Evolutionary conservation across 2,329 filamentous ascomycete species (phyloP).

Genomic region (Exophiala sp.): DNA sequence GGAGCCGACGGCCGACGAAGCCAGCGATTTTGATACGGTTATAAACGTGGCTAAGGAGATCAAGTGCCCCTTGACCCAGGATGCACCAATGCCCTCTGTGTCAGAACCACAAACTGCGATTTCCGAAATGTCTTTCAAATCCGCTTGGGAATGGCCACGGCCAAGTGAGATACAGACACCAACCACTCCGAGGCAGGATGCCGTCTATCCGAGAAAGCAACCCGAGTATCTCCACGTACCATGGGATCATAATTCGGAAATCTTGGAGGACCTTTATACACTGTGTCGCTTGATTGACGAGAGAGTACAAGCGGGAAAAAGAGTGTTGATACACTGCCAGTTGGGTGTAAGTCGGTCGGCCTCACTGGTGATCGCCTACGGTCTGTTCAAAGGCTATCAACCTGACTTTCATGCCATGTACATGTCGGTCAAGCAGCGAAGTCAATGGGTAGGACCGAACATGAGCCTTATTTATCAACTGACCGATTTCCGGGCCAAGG

Average conservation of each 20-base stretch:
- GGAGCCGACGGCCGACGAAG: conserved; percentile 56
- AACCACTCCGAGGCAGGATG: conserved; percentile 22
- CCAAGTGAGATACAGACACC: conserved; percentile 31
- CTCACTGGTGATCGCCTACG: conserved; percentile 61
- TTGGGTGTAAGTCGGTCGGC: conserved; percentile 60
- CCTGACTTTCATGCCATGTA: conserved; percentile 61
- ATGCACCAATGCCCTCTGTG: conserved; percentile 31
- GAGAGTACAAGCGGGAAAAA: conserved; percentile 51
- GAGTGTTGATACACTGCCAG: conserved; percentile 60
- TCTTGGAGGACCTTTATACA: conserved; percentile 55
- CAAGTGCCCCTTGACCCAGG: conserved; percentile 50
- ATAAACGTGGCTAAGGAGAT: conserved; percentile 63
- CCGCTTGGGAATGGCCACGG: conserved; percentile 41
- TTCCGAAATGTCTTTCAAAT: conserved; percentile 46
- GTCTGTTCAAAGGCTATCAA: conserved; percentile 57
- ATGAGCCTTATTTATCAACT: conserved; percentile 65
- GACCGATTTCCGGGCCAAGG: conserved; percentile 53
- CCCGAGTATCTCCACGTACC: conserved; percentile 61
- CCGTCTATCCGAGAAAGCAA: conserved; percentile 10
- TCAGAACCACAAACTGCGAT: conserved; percentile 41
- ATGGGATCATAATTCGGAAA: conserved; percentile 64
- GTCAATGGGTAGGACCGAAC: conserved; percentile 62
- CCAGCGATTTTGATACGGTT: conserved; percentile 56
- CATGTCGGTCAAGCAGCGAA: conserved; percentile 56
- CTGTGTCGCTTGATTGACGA: conserved; percentile 59